A percentile compares a stretch with the other conserved stretches of the same genome.
These are phyloP conservation scores for Fusarium nisikadoi DNA, from an alignment of 2,329 filamentous ascomycete genomes.

Conservation along the genomic window DNA sequence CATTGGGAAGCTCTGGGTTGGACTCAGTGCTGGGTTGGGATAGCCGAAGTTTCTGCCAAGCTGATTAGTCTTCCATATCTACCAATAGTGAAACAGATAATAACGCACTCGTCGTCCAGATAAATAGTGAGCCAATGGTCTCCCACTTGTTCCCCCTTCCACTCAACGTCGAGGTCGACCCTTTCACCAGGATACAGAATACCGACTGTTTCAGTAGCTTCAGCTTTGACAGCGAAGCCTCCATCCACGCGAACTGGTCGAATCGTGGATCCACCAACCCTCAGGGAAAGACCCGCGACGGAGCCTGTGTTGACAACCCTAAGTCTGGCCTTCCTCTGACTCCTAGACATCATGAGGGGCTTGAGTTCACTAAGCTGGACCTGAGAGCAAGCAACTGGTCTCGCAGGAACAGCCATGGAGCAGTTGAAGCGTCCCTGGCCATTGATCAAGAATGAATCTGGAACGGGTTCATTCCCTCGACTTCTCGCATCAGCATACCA, in stretches of 20 bases:
- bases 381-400: background rate
- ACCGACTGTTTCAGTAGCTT: background rate
- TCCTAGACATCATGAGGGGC: rapidly evolving
- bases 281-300: background rate
- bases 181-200: background rate
- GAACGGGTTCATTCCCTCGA: slow-evolving; percentile 12
- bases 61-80: background rate
- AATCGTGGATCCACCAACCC: rapidly evolving
- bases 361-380: background rate
- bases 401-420: slow-evolving; percentile 1
- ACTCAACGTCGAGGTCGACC: background rate
- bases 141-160: rapidly evolving
- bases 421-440: background rate
- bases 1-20: background rate
- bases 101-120: slow-evolving; percentile 4
- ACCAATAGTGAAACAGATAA: rapidly evolving
- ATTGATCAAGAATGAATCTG: background rate
- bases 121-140: background rate
- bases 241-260: background rate
- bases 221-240: background rate
- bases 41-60: background rate
- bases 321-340: background rate
- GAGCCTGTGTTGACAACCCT: slow-evolving; percentile 4
- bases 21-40: background rate
- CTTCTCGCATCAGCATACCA: slow-evolving; percentile 12